phyloP scores from a whole-genome alignment of 352 stramenopile genomes.

The Aphanomyces stellatus region DNA sequence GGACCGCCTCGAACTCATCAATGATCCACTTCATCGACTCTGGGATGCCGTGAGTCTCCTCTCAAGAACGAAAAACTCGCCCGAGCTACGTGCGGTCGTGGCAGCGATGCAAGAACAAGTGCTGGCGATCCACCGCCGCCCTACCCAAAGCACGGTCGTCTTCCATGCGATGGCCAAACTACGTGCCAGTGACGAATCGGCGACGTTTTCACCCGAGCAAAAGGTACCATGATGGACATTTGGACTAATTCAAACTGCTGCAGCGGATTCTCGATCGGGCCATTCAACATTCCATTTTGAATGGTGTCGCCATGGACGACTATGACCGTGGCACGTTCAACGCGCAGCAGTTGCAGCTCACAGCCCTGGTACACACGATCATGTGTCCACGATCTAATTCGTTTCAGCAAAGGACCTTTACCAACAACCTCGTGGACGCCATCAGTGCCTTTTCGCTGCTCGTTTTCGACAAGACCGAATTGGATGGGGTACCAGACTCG shows the following conservation, averaged over 20 bases:
- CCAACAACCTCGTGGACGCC: constrained; percentile 95
- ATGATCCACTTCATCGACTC: constrained; percentile 85
- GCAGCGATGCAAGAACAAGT: constrained; percentile 90
- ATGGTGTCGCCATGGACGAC: no score
- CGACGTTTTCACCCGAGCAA: constrained; percentile 42
- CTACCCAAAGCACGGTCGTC: constrained; percentile 88
- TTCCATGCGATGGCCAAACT: constrained; percentile 87
- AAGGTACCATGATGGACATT: no score
- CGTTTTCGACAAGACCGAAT: constrained; percentile 74
- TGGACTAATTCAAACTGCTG: no score
- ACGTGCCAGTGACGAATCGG: constrained; percentile 54
- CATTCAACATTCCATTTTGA: no score
- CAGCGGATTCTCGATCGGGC: no score
- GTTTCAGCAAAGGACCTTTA: constrained; percentile 91
- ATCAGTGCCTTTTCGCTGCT: constrained; percentile 92
- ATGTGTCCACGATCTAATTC: no score
- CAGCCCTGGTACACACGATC: no score
- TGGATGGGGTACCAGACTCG: constrained; percentile 88
- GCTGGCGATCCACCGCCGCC: constrained; percentile 87
- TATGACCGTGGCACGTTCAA: no score
- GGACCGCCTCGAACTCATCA: constrained; percentile 87
- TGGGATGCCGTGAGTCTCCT: constrained; percentile 96
- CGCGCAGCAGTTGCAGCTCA: no score
- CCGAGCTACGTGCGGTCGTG: constrained; percentile 89
- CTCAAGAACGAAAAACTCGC: constrained; percentile 95